Evolutionary conservation across 1,284 basidiomycete genomes (phyloP).

Genomic region (Ustilago curta): DNA sequence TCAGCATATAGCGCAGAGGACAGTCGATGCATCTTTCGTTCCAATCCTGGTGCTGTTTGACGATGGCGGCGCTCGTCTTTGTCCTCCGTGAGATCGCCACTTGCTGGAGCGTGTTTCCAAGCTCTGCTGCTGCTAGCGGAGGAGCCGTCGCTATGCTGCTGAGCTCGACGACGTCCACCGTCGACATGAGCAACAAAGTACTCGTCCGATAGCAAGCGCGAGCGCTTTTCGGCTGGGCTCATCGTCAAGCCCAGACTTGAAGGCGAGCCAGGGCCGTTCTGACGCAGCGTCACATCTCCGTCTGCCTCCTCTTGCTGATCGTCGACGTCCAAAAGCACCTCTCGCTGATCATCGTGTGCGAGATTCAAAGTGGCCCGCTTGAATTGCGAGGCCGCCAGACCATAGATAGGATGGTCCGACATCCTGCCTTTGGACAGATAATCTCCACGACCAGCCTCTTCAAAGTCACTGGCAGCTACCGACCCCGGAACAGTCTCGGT

Average conservation of each 20-base stretch:
- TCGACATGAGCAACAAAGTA: slow-evolving; percentile 37
- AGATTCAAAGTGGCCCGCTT: slow-evolving; percentile 36
- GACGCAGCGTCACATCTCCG: slow-evolving; percentile 23
- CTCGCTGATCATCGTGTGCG: slow-evolving; percentile 19
- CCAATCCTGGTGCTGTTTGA: slow-evolving; percentile 13
- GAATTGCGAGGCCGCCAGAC: slow-evolving; percentile 24
- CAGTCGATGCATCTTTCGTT: slow-evolving; percentile 35
- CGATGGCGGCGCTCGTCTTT: background rate
- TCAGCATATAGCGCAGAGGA: slow-evolving; percentile 45
- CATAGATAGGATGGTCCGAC: slow-evolving; percentile 22
- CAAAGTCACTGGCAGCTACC: slow-evolving; percentile 40
- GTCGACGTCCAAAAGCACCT: slow-evolving; percentile 13
- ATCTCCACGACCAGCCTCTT: slow-evolving; percentile 31
- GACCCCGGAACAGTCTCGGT: slow-evolving; percentile 49
- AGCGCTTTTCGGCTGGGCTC: slow-evolving; percentile 40
- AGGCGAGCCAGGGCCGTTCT: slow-evolving; percentile 2
- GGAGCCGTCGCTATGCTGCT: slow-evolving; percentile 12
- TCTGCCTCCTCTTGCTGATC: slow-evolving; percentile 8
- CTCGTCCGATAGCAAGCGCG: slow-evolving; percentile 33
- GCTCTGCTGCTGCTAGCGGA: background rate
- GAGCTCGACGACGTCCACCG: slow-evolving; percentile 3
- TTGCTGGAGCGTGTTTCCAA: background rate
- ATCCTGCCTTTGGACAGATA: slow-evolving; percentile 38
- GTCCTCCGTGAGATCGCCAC: background rate
- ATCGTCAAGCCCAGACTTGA: slow-evolving; percentile 6